Evolutionary conservation across 495 filamentous ascomycete species (phyloP).

Genomic region (Aspergillus nanangensis): DNA sequence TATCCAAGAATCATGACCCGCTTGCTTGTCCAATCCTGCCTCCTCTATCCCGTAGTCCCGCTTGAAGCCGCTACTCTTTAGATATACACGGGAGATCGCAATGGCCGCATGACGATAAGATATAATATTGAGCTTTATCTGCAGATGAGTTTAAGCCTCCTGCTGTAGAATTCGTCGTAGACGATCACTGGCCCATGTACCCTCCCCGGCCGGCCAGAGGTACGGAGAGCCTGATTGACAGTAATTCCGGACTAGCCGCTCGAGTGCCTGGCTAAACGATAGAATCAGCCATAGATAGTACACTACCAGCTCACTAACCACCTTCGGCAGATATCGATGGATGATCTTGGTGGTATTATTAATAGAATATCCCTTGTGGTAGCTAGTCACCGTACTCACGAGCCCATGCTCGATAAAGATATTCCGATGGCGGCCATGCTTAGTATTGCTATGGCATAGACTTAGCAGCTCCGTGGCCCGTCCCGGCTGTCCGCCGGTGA

Average conservation of each 20-base stretch:
- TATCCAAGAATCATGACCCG: not conserved
- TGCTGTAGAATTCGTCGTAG: not conserved
- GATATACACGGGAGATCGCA: slow-evolving; percentile 1
- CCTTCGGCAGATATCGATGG: not conserved
- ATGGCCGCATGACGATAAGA: not conserved
- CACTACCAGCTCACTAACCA: not conserved
- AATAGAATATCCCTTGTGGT: not conserved
- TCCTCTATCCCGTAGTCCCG: not conserved
- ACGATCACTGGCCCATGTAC: not conserved
- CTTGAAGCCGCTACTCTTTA: not conserved
- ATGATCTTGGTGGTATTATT: slow-evolving; percentile 1
- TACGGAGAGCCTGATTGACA: too few relatives aligned
- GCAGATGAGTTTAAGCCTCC: not conserved
- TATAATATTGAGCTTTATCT: not conserved
- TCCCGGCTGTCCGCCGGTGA: not conserved
- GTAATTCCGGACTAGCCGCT: not conserved
- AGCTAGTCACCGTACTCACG: not conserved
- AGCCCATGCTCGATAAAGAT: not conserved
- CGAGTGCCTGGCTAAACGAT: not conserved
- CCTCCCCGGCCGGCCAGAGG: not conserved
- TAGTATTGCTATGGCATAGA: not conserved
- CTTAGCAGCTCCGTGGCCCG: not conserved
- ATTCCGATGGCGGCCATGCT: not conserved
- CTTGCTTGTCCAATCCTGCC: not conserved
- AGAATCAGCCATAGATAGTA: slow-evolving; percentile 4